Evolutionary conservation across 2,329 filamentous ascomycete genomes (phyloP), one percentile per base, ranked within the genome.

Genomic region (Chrysosphaeria jannelii): DNA sequence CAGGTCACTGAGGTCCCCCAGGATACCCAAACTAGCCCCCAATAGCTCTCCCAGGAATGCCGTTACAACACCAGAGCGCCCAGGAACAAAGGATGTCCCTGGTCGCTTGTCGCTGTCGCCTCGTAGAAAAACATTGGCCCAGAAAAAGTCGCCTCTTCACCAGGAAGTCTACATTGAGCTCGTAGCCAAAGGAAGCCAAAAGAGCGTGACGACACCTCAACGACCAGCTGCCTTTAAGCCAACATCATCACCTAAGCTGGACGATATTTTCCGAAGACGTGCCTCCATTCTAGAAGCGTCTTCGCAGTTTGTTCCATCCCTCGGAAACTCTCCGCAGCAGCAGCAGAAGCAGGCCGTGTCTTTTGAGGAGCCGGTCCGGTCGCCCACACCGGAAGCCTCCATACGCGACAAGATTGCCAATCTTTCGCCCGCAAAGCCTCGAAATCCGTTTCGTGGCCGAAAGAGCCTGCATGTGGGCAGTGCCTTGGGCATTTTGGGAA

Each of bases 401-500:
- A 44, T 81, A 20, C 69, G 61, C 30, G 68, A 75, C 31, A 67
- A 76, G 58, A 81, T 81, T 29, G 56, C 69, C 29, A 70, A 61
- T 27, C 50, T 81, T 30, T 76, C 69, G 13, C 72, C 74, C 0
- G 74, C 71, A 42, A 74, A 75, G 39, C n/a, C n/a, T n/a, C n/a
- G n/a, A n/a, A 65, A 59, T 25, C 42, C 45, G 5, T 33, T 71
- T 5, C 62, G 53, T 26, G 62, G 62, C 9, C 62, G 71, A 19
- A 79, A 79, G 44, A 79, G 71, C 36, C 48, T 79, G 23, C 65
- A 71, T 31, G 60, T 75, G 11, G 71, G 71, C 19, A 70, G 68
- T 33, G 71, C 70, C 9, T 62, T 50, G 30, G 71, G 71, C 0
- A 43, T 79, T 11, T 48, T 79, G 5, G 71, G 71, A 5, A 79